Percentiles rank a stretch among this genome's conserved stretches.
These are phyloP conservation scores for Artemisia argyi DNA, from an alignment of 129 eudicot genomes.

Conservation along the genomic window DNA sequence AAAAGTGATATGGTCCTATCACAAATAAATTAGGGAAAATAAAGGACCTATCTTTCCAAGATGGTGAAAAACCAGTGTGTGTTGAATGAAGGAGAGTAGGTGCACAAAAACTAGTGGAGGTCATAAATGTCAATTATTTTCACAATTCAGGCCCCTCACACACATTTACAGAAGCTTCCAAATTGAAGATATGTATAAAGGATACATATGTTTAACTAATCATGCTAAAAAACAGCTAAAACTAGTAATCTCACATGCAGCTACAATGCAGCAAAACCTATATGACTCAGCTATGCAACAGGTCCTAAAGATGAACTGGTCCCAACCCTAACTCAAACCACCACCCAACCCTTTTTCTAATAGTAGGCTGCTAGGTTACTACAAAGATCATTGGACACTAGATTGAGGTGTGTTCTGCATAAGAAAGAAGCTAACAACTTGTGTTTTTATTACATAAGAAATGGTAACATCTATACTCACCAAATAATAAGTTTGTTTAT, in stretches of 20 bases:
- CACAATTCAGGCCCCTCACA: constrained; percentile 22
- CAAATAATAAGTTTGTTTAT: no score
- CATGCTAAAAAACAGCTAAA: constrained; percentile 34
- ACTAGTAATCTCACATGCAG: constrained; percentile 34
- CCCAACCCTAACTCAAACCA: not conserved
- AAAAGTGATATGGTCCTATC: not conserved
- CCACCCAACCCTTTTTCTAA: not conserved
- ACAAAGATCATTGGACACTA: not conserved
- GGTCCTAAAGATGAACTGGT: constrained; percentile 16
- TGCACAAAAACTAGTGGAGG: constrained; percentile 27
- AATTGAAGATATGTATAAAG: constrained; percentile 16
- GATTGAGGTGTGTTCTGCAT: not conserved
- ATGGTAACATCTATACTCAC: constrained; percentile 2
- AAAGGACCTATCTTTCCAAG: constrained; percentile 22
- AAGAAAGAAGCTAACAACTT: constrained; percentile 8
- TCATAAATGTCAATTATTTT: constrained; percentile 33
- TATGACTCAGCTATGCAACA: constrained; percentile 11
- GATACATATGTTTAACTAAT: constrained; percentile 27
- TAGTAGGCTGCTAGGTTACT: not conserved
- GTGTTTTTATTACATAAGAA: constrained; percentile 21
- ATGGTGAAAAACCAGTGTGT: constrained; percentile 15
- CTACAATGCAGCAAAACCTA: constrained; percentile 24
- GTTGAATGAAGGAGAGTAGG: not conserved
- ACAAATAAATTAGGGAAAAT: constrained; percentile 16
- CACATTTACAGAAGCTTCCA: constrained; percentile 31